These are phyloP conservation scores for Ascosphaera aggregata DNA, from an alignment of 2,329 filamentous ascomycete species.

Conservation along the genomic window DNA sequence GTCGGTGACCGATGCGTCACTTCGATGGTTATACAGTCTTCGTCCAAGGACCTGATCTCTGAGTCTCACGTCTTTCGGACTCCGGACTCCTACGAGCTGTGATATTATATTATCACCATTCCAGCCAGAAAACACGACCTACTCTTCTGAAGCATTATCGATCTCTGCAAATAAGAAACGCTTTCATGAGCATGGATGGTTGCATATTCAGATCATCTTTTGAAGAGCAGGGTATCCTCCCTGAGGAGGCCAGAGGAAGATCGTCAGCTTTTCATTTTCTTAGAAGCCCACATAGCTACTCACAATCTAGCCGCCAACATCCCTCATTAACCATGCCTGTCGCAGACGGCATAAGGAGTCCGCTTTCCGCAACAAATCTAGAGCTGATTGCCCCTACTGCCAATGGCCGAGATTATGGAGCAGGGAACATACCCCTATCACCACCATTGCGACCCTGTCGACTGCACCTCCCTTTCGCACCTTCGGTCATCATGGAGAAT, in stretches of 20 bases:
- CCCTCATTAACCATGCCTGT: not conserved
- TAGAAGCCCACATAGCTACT: not conserved
- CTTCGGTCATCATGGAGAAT: not conserved
- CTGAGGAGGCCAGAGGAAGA: not conserved
- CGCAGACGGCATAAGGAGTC: not conserved
- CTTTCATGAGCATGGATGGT: not conserved
- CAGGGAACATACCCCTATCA: not conserved
- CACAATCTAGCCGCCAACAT: not conserved
- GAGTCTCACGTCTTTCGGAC: too few species aligned
- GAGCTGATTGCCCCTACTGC: not conserved
- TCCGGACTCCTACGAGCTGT: too few species aligned
- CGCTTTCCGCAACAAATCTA: not conserved
- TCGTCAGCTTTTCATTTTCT: not conserved
- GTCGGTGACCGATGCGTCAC: too few species aligned
- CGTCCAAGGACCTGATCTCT: too few species aligned
- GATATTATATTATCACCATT: too few species aligned
- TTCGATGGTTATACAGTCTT: too few species aligned
- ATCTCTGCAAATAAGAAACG: too few species aligned
- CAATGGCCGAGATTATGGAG: not conserved
- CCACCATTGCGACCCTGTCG: not conserved
- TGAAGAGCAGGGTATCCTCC: not conserved
- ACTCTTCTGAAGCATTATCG: too few species aligned
- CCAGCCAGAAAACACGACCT: too few species aligned
- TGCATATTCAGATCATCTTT: not conserved
- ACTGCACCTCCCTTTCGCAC: not conserved